Base-by-base conservation (phyloP, 108 stramenopile genomes). In the Cyclotella baltica region DNA sequence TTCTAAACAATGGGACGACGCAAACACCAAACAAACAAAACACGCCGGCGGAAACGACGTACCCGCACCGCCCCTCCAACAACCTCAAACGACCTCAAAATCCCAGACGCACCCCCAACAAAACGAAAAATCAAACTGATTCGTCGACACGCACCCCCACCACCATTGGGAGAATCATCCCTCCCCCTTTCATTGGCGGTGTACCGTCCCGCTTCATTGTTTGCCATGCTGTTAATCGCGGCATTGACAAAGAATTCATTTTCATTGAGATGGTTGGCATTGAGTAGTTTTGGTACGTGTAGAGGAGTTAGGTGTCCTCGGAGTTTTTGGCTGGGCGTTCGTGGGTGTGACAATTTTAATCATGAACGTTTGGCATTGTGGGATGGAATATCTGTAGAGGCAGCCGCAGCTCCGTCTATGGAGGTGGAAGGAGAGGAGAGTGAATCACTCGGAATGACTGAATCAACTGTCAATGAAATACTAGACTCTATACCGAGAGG, bases 231-330 rank as follows among this genome's bases (percentile, higher is more conserved):
- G 11, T 40, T 64, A 20, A 29, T 64, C 20, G 80, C 80, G 16
- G 56, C 59, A 0, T 36, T 81, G 58, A 67, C 73, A 36, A 74
- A 64, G 68, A 81, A 81, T 43, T 69, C 80, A 22, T 73, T 81
- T 48, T 74, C 73, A 25, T 70, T 81, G 46, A 51, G 78, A 15
- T 80, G 78, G 78, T 59, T 80, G 67, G 72, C 72, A 22, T 47
- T 80, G 59, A 68, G 72, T 27, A 46, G 23, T 31, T 31, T 11
- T 10, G 34, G 28, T 19, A 40, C 28, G 8, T 8, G 37, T 58
- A 43, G 43, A 43, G 43, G 65, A 31, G 25, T 4, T 53, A 19
- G 23, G 61, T 6, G 31, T 23, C 36, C 25, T 27, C 30, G 29
- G 33, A n/a, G n/a, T n/a, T n/a, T 13, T 43, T 43, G 40, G 40